Conservation (phyloP, 495 filamentous ascomycete genomes). For the Aspergillus saccharolyticus region DNA sequence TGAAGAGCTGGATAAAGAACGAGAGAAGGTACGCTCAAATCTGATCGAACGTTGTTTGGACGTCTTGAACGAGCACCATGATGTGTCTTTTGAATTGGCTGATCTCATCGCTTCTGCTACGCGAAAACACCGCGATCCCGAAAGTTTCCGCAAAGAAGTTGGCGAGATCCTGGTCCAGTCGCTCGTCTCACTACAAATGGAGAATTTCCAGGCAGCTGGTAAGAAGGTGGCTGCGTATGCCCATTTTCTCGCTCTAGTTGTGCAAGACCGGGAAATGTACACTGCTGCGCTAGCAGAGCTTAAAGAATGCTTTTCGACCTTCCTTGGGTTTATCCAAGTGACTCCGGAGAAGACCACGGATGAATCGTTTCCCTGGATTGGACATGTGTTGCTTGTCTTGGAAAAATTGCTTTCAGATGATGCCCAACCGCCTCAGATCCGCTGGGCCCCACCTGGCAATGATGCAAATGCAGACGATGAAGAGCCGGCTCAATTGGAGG, state of each 20-base stretch:
- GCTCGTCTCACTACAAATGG: conserved; percentile 73
- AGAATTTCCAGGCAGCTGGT: conserved; percentile 62
- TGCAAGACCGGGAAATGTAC: conserved; percentile 80
- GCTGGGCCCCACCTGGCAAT: conserved; percentile 62
- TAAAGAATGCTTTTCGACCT: conserved; percentile 67
- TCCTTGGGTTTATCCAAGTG: conserved; percentile 77
- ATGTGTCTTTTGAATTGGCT: conserved; percentile 85
- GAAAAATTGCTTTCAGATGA: conserved; percentile 88
- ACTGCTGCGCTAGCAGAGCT: conserved; percentile 67
- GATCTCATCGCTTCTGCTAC: conserved; percentile 78
- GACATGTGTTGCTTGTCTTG: conserved; percentile 80
- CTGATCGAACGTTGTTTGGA: conserved; percentile 88
- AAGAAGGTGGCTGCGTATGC: conserved; percentile 91
- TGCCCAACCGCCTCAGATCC: conserved; percentile 67
- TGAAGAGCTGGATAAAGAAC: conserved; percentile 78
- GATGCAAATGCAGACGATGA: conserved; percentile 41
- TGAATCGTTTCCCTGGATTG: conserved; percentile 84
- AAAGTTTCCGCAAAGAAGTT: conserved; percentile 64
- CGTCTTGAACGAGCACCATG: conserved; percentile 78
- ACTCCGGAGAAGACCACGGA: conserved; percentile 57
- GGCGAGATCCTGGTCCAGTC: conserved; percentile 80
- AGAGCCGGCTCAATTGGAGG: conserved; percentile 50
- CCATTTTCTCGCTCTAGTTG: conserved; percentile 82
- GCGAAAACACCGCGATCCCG: conserved; percentile 60
- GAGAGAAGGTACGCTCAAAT: conserved; percentile 64